Base-by-base conservation (phyloP, 2,329 filamentous ascomycete genomes). In the Colletotrichum sp. region DNA sequence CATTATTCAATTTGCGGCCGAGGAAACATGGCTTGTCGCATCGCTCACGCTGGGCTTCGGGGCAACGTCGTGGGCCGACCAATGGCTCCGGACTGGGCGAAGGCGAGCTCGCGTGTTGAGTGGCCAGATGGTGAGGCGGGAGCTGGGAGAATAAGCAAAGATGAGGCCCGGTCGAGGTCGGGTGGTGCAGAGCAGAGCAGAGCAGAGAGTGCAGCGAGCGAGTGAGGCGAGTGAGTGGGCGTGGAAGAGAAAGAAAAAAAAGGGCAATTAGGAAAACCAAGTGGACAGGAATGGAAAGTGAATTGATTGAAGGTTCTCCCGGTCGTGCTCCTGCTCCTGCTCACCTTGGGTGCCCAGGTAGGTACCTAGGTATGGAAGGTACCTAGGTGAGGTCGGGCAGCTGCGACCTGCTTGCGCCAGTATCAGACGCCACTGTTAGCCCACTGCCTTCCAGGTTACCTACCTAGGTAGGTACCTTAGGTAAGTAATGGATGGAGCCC, bases 1-100 rank as follows among this genome's bases (percentile, higher is more conserved):
- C 74, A 69, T 76, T 76, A 74, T 73, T 65, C 70, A 60, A 67
- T 52, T 61, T 65, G 55, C 64, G 64, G 64, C 26, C 43, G 64
- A 73, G 74, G 65, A 73, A 74, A 76, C 74, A 73, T 76, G 64
- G 65, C 74, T 74, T 69, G 70, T 69, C 70, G 74, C 74, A 74
- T 76, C 70, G 73, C 55, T 64, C 55, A 64, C 32, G 30, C 64
- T 67, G 30, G 30, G 72, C 61, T 61, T 55, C 72, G 34, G 43
- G 64, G 39, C 39, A 74, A 68, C 63, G 55, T 68, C 32, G 36
- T 68, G 48, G 30, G 36, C 63, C 63, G 55, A 59, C 55, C 21
- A 30, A 64, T 64, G 61, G 39, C 18, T 32, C 64, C 64, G 64
- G 64, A 67, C 64, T 36, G 26, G 30, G 39, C 39, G 26, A 67